Evolutionary conservation across 305 asterid species (phyloP).

Genomic region (Solanum chacoense): DNA sequence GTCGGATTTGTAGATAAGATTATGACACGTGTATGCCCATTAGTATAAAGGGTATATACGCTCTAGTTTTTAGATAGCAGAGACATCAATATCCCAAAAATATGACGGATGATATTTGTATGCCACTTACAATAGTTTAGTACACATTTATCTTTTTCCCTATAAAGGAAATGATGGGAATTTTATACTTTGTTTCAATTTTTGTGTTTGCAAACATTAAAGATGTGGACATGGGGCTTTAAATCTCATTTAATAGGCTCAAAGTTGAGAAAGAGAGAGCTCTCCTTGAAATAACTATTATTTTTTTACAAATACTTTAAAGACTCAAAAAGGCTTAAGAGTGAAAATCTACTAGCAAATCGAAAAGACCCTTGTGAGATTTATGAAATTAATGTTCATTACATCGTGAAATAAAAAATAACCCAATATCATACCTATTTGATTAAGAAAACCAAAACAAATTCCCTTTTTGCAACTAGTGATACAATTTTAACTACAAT

Average conservation of each 20-base stretch:
- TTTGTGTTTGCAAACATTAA: neutral
- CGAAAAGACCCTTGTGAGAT: neutral
- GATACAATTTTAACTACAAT: neutral
- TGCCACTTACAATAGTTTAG: rapidly evolving
- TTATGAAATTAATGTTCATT: neutral
- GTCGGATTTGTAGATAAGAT: no score
- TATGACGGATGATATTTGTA: no score
- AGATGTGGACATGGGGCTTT: neutral
- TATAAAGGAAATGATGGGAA: neutral
- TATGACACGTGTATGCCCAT: no score
- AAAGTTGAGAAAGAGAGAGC: neutral
- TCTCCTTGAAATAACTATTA: neutral
- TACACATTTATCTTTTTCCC: no score
- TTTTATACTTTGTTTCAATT: neutral
- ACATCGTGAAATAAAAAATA: neutral
- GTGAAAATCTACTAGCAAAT: neutral
- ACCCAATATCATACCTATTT: neutral
- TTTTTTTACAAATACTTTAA: neutral
- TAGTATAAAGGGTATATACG: no score
- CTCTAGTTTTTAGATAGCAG: no score
- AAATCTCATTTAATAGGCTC: neutral
- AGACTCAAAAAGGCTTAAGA: neutral
- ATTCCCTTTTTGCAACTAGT: neutral
- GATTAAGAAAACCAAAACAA: neutral
- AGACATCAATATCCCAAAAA: rapidly evolving